phyloP scores from a whole-genome alignment of 192 early-diverging fungal genomes.

The Haplosporangium gracile region DNA sequence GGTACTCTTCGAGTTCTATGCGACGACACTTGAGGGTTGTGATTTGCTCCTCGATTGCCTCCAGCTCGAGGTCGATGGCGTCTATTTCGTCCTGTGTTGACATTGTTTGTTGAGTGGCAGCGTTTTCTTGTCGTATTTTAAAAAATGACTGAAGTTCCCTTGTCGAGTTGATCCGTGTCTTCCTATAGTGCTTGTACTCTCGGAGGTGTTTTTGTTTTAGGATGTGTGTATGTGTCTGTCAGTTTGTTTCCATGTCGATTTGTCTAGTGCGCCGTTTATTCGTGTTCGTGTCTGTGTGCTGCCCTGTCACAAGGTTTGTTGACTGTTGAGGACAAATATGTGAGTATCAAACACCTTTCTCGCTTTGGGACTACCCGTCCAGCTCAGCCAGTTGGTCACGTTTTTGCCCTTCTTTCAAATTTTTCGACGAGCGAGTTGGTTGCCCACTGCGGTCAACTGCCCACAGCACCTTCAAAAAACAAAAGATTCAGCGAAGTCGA shows the following conservation, averaged over 20 bases:
- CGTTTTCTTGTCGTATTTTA: not conserved
- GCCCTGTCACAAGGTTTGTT: not conserved
- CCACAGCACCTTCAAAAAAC: not conserved
- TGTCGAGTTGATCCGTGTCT: constrained; percentile 9
- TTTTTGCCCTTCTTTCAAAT: not conserved
- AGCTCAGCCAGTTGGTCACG: not conserved
- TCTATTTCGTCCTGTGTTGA: constrained; percentile 27
- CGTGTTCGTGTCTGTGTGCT: not conserved
- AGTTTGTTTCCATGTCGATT: too few species aligned
- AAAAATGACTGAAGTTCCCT: not conserved
- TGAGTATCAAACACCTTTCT: not conserved
- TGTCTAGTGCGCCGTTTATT: too few species aligned
- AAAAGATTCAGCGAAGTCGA: not conserved
- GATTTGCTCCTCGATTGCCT: constrained; percentile 33
- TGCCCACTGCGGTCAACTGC: too few species aligned
- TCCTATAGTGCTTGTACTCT: not conserved
- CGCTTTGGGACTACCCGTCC: not conserved
- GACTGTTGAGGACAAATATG: not conserved
- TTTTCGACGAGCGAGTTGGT: too few species aligned
- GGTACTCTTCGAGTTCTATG: constrained; percentile 28
- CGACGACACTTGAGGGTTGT: constrained; percentile 29
- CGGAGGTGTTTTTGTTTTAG: not conserved
- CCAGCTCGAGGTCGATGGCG: constrained; percentile 34
- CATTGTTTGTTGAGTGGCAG: not conserved
- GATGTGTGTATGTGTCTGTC: not conserved